phyloP scores from a whole-genome alignment of 2,329 filamentous ascomycete species.

The Neodidymelliopsis sp. region DNA sequence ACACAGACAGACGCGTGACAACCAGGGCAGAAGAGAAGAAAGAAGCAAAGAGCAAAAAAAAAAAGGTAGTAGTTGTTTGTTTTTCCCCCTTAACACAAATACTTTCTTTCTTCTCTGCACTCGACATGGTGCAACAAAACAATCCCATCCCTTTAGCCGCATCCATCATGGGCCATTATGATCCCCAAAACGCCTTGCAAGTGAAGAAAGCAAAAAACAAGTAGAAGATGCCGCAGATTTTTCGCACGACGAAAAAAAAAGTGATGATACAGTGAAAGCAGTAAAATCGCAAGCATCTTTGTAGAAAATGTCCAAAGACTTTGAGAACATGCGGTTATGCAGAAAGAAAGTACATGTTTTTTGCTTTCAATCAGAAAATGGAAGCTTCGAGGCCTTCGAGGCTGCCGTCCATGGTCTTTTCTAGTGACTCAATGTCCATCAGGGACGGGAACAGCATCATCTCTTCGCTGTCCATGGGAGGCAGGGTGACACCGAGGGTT shows the following conservation, averaged over 20 bases:
- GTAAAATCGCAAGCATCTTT: neutral
- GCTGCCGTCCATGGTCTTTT: slow-evolving; percentile 44
- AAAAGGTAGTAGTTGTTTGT: no score
- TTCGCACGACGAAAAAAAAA: no score
- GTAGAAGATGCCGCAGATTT: no score
- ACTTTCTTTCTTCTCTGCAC: no score
- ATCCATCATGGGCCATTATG: neutral
- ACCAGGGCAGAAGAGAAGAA: no score
- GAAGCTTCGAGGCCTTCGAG: slow-evolving; percentile 17
- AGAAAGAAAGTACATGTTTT: neutral
- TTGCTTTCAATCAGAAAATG: slow-evolving; percentile 8
- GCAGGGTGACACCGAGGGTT: slow-evolving; percentile 40
- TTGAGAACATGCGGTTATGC: neutral
- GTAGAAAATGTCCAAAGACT: slow-evolving; percentile 4
- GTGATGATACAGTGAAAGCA: slow-evolving; percentile 7
- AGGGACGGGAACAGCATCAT: slow-evolving; percentile 45
- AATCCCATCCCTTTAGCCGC: slow-evolving; percentile 4
- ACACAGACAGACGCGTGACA: no score
- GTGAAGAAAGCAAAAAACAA: no score
- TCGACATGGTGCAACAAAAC: no score
- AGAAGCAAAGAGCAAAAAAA: no score
- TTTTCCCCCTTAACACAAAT: no score
- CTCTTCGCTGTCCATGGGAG: slow-evolving; percentile 45
- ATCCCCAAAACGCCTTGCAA: slow-evolving; percentile 9
- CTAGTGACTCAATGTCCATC: slow-evolving; percentile 45